Percentiles rank a stretch among this genome's conserved stretches.
phyloP scores from a whole-genome alignment of 129 eudicot genomes.

The Calendula officinalis region DNA sequence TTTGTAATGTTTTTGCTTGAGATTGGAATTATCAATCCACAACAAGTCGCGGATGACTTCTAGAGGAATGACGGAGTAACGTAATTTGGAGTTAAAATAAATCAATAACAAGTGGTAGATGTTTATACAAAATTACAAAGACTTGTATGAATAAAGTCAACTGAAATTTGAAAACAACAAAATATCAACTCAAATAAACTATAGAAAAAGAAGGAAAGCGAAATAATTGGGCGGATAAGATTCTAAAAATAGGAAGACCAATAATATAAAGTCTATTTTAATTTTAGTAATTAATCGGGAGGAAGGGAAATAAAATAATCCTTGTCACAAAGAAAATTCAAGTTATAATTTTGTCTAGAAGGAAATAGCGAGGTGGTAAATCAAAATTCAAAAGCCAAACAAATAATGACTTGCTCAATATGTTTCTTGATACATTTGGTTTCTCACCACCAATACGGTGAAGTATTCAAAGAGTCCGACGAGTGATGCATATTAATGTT shows the following conservation, averaged over 20 bases:
- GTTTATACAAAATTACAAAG: conserved; percentile 1
- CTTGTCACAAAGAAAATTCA: conserved; percentile 20
- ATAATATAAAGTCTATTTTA: conserved; percentile 1
- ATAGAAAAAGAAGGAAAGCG: conserved; percentile 8
- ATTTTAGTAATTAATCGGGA: neutral
- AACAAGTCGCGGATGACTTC: neutral
- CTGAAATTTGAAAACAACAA: neutral
- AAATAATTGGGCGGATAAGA: conserved; percentile 13
- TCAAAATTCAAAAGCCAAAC: conserved; percentile 1
- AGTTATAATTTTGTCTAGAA: neutral
- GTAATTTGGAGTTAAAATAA: neutral
- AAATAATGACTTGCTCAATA: neutral
- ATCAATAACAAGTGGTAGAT: neutral
- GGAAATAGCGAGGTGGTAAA: neutral
- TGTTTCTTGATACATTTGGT: conserved; percentile 15
- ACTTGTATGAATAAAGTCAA: conserved; percentile 7
- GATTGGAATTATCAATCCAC: neutral
- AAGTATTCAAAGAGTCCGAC: too few relatives aligned
- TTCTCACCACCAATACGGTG: too few relatives aligned
- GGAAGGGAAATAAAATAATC: neutral
- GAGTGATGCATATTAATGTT: too few relatives aligned
- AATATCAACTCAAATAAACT: conserved; percentile 3
- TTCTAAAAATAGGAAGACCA: conserved; percentile 20
- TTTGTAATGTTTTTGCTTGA: neutral
- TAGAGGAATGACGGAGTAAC: conserved; percentile 3